These are phyloP conservation scores for Aspergillus sp. DNA, from an alignment of 2,329 filamentous ascomycete species.

Conservation along the genomic window DNA sequence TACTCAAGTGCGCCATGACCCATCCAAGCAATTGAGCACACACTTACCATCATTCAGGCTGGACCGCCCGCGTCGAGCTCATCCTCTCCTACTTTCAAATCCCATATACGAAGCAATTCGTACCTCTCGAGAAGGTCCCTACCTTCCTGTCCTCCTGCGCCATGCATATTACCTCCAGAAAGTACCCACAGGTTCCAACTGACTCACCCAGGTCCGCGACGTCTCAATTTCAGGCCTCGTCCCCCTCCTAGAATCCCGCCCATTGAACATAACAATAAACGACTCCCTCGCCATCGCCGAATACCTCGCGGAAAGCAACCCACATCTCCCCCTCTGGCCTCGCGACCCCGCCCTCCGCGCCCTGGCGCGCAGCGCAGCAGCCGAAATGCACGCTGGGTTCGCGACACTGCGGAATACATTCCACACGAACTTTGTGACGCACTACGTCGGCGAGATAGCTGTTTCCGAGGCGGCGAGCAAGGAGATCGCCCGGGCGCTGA, in stretches of 20 bases:
- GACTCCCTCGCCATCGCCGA: constrained; percentile 42
- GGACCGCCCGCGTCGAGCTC: constrained; percentile 39
- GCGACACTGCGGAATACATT: constrained; percentile 29
- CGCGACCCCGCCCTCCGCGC: constrained; percentile 37
- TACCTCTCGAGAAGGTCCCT: constrained; percentile 21
- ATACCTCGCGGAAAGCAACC: constrained; percentile 38
- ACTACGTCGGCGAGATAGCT: constrained; percentile 38
- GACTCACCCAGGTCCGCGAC: not conserved
- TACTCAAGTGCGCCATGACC: constrained; percentile 36
- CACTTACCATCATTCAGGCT: constrained; percentile 28
- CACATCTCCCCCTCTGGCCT: constrained; percentile 37
- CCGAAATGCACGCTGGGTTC: constrained; percentile 44
- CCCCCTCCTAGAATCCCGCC: constrained; percentile 32
- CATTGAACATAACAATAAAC: constrained; percentile 30
- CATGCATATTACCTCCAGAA: too few species aligned
- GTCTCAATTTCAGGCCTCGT: constrained; percentile 37
- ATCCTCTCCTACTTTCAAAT: constrained; percentile 43
- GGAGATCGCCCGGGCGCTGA: constrained; percentile 33
- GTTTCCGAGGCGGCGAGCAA: constrained; percentile 28
- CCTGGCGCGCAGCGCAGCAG: constrained; percentile 36
- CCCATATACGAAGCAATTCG: constrained; percentile 30
- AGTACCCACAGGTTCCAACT: too few species aligned
- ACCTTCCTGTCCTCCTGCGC: too few species aligned
- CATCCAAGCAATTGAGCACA: not conserved
- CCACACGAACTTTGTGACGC: constrained; percentile 35